Evolutionary conservation across 2,329 filamentous ascomycete species (phyloP), one percentile per base, ranked within the genome.

Genomic region (Aureobasidium uvarum): DNA sequence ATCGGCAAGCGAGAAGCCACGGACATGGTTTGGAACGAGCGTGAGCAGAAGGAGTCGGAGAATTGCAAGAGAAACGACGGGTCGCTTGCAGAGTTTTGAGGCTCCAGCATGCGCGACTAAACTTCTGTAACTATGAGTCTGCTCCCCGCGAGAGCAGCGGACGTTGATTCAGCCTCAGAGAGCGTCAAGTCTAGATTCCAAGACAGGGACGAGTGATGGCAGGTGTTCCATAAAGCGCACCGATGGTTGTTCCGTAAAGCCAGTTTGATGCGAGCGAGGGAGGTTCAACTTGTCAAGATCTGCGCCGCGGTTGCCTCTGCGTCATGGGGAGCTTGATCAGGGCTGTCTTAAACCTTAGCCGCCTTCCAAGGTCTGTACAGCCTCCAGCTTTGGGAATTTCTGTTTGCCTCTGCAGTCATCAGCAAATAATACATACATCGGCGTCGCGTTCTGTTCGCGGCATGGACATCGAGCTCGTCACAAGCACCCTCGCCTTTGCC

Each of bases 1-100:
- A 63, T 39, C 60, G 48, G 48, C 45, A 63, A 54, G 60, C 48
- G 60, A 63, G 20, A 45, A 63, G 60, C 60, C 60, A 63, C 38
- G 25, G 60, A 54, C 60, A 45, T 18, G 48, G 38, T 63, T 63
- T 51, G 45, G 56, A 31, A 36, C 56, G 56, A 60, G 43, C 28
- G 28, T 43, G 56, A 46, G 43, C 56, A 60, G 18, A 23, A 20
- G 33, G 5, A 48, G n/a, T 46, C 36, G 39, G 58, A 62, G 58
- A 50, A 51, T 50, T 62, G 58, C 10, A 25, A 41, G 45, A 50
- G 43, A 41, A 62, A 10, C 20, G 43, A 11, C 43, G 45, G 58
- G 58, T 62, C 58, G 58, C 45, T 51, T 51, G 58, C 58, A 62
- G 33, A 41, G 45, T 39, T 50, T 39, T 39, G 58, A 25, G 33